Evolutionary conservation across 495 filamentous ascomycete genomes (phyloP).

Genomic region (Pyrenula massariospora): DNA sequence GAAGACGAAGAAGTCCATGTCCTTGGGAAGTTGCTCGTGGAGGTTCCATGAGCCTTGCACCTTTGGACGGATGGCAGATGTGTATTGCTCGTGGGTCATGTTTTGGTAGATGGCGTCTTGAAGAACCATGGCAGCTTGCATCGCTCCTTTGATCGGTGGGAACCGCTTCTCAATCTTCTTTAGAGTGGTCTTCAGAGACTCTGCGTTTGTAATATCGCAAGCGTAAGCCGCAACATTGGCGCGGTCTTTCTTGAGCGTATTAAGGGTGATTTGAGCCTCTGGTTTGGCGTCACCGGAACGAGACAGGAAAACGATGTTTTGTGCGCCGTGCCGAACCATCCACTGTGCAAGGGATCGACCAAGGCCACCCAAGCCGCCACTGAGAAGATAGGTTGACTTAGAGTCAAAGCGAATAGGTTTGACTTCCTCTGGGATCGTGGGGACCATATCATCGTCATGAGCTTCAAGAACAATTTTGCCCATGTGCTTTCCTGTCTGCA

Average conservation of each 20-base stretch:
- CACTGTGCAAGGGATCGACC: conserved; percentile 38
- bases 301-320: conserved; percentile 39
- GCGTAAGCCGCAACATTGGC: conserved; percentile 12
- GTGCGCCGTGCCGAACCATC: conserved; percentile 42
- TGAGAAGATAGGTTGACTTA: conserved; percentile 39
- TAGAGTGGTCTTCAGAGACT: conserved; percentile 1
- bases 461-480: conserved; percentile 49
- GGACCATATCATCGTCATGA: conserved; percentile 13
- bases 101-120: conserved; percentile 43
- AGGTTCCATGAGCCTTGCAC: conserved; percentile 27
- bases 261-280: conserved; percentile 8
- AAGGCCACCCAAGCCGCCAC: conserved; percentile 45
- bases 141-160: conserved; percentile 38
- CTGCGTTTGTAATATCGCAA: conserved; percentile 27
- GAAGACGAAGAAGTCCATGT: conserved; percentile 40
- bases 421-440: not conserved
- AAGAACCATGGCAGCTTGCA: conserved; percentile 30
- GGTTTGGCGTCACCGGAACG: conserved; percentile 19
- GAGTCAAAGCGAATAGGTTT: not conserved
- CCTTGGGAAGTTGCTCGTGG: conserved; percentile 16
- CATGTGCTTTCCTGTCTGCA: conserved; percentile 39
- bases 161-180: conserved; percentile 13
- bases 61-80: conserved; percentile 25
- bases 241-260: conserved; percentile 6
- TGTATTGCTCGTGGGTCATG: conserved; percentile 39